Conservation (phyloP, 208 protist genomes). For the Acanthamoeba rhysodes region DNA sequence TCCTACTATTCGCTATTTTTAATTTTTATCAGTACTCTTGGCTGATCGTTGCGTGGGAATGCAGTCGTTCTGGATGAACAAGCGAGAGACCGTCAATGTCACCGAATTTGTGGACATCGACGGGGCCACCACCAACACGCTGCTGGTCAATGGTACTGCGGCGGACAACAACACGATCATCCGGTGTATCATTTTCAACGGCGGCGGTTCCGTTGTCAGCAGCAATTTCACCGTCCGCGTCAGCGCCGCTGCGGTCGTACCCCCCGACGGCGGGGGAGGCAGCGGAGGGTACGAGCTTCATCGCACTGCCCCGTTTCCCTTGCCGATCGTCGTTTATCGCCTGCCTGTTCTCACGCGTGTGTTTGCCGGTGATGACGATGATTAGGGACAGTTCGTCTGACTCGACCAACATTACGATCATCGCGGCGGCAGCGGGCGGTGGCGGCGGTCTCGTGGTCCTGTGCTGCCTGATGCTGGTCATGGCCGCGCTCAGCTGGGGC, state of each 20-base stretch:
- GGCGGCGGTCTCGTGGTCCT: conserved; percentile 21
- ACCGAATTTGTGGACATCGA: not conserved
- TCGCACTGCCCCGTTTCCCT: not conserved
- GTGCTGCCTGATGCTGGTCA: conserved; percentile 15
- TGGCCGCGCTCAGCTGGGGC: conserved; percentile 16
- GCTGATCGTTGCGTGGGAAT: not conserved
- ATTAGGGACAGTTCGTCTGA: not conserved
- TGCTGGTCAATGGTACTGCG: conserved; percentile 1
- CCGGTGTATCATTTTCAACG: conserved; percentile 15
- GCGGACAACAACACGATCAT: not conserved
- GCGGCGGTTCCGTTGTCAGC: conserved; percentile 6
- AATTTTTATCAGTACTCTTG: not conserved
- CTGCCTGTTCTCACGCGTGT: not conserved
- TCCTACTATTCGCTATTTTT: not conserved
- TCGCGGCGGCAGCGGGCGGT: conserved; percentile 25
- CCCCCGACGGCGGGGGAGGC: not conserved
- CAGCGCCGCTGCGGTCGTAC: not conserved
- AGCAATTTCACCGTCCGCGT: conserved; percentile 44
- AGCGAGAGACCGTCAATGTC: not conserved
- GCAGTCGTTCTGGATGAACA: not conserved
- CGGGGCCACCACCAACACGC: not conserved
- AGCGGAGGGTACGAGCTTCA: not conserved
- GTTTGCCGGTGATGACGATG: not conserved
- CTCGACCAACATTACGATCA: conserved; percentile 8
- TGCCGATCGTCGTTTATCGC: not conserved